Evolutionary conservation across 1,284 basidiomycete genomes (phyloP).

Genomic region (Heliocybe sulcata): DNA sequence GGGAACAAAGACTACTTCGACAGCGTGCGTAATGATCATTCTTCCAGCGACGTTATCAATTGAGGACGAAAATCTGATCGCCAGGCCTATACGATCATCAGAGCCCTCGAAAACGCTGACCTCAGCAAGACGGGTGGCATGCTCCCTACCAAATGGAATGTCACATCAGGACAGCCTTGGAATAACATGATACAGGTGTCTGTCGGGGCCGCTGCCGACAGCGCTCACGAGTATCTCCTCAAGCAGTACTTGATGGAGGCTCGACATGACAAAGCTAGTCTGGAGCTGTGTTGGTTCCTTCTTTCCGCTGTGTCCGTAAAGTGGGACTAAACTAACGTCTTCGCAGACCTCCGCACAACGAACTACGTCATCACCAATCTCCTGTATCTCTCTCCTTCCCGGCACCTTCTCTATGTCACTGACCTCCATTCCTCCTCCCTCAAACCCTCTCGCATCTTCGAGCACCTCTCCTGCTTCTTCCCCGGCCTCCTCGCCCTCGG

Average conservation of each 20-base stretch:
- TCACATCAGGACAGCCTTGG: slow-evolving; percentile 29
- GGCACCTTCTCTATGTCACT: slow-evolving; percentile 66
- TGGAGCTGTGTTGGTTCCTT: slow-evolving; percentile 53
- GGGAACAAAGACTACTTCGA: slow-evolving; percentile 44
- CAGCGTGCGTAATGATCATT: slow-evolving; percentile 25
- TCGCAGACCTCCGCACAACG: slow-evolving; percentile 52
- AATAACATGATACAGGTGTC: slow-evolving; percentile 30
- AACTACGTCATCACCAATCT: slow-evolving; percentile 57
- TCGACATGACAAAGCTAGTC: slow-evolving; percentile 45
- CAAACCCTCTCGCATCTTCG: slow-evolving; percentile 45
- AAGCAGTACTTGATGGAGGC: slow-evolving; percentile 66
- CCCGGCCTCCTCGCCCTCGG: slow-evolving; percentile 74
- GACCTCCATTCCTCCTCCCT: slow-evolving; percentile 31
- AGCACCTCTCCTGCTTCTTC: slow-evolving; percentile 76
- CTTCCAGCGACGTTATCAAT: neutral
- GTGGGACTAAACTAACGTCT: neutral
- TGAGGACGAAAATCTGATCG: neutral
- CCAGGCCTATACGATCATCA: slow-evolving; percentile 43
- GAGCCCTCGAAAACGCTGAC: slow-evolving; percentile 36
- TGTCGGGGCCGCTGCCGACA: slow-evolving; percentile 61
- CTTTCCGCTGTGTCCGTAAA: neutral
- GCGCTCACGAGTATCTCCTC: slow-evolving; percentile 69
- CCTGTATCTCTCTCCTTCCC: slow-evolving; percentile 57
- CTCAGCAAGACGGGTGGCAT: slow-evolving; percentile 40
- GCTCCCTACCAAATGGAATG: slow-evolving; percentile 46